These are phyloP conservation scores for Penicillium alfredii DNA, from an alignment of 495 filamentous ascomycete genomes.

Conservation along the genomic window DNA sequence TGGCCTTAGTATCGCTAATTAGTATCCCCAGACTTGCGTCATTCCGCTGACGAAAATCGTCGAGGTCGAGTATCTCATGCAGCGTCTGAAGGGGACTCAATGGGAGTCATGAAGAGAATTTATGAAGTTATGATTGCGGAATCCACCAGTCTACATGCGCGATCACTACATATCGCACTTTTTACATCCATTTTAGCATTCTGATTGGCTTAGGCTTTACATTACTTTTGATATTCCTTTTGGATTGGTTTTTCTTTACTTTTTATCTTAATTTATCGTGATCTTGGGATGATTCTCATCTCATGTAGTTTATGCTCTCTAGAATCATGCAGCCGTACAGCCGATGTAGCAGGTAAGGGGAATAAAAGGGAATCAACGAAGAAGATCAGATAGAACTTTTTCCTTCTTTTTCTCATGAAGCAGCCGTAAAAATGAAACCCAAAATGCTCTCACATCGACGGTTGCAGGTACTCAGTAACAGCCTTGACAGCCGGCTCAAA, in stretches of 20 bases:
- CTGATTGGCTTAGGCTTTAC: too few relatives aligned
- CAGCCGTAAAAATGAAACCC: conserved; percentile 20
- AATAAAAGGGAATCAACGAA: conserved; percentile 5
- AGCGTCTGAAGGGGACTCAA: conserved; percentile 67
- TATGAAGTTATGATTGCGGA: conserved; percentile 19
- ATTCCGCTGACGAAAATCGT: conserved; percentile 97
- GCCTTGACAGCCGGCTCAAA: conserved; percentile 66
- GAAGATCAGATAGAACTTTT: conserved; percentile 13
- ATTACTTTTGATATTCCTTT: too few relatives aligned
- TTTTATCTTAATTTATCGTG: too few relatives aligned
- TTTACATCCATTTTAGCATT: too few relatives aligned
- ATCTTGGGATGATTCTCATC: too few relatives aligned
- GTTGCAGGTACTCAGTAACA: conserved; percentile 61
- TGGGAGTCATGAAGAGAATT: conserved; percentile 44
- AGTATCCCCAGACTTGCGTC: conserved; percentile 62
- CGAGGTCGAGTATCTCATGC: conserved; percentile 96
- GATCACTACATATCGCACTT: too few relatives aligned
- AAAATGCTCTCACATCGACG: conserved; percentile 16
- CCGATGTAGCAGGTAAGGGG: too few relatives aligned
- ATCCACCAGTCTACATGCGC: too few relatives aligned
- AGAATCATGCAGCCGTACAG: too few relatives aligned
- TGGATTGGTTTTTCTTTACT: too few relatives aligned
- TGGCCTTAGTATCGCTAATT: conserved; percentile 6
- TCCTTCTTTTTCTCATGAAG: too few relatives aligned
- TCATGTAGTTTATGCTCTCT: too few relatives aligned